Percentiles rank a stretch among this genome's conserved stretches.
phyloP scores from a whole-genome alignment of 176 grass and related monocot species.

The Carex littledalei region DNA sequence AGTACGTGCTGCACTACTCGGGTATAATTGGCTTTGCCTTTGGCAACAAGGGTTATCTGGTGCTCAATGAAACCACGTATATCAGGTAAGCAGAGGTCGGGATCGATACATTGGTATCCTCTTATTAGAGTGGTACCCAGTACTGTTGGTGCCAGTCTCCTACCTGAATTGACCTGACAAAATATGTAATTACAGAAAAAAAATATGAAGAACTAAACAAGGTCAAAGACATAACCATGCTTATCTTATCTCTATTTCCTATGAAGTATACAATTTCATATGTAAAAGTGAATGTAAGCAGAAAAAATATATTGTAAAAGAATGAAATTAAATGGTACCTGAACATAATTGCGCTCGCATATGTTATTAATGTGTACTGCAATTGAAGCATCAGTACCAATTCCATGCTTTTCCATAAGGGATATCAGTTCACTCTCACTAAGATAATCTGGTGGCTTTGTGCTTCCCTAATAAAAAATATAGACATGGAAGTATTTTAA shows the following conservation, averaged over 20 bases:
- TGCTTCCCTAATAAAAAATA: slow-evolving; percentile 56
- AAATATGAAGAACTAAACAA: neutral
- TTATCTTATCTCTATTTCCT: neutral
- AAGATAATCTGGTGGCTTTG: slow-evolving; percentile 85
- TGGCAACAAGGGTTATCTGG: slow-evolving; percentile 89
- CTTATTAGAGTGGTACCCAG: slow-evolving; percentile 87
- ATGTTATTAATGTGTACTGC: slow-evolving; percentile 94
- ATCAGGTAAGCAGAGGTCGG: slow-evolving; percentile 89
- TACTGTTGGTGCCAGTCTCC: slow-evolving; percentile 82
- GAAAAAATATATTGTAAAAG: neutral
- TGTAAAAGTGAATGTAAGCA: neutral
- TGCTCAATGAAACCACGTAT: slow-evolving; percentile 98
- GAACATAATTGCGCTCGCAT: slow-evolving; percentile 90
- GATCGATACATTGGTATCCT: slow-evolving; percentile 97
- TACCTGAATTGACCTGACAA: slow-evolving; percentile 78
- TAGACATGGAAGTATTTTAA: neutral
- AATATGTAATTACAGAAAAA: neutral
- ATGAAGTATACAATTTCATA: neutral
- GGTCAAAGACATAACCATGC: neutral
- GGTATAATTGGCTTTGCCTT: slow-evolving; percentile 74
- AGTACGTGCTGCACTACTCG: slow-evolving; percentile 71
- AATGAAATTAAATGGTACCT: slow-evolving; percentile 48
- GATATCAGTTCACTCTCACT: slow-evolving; percentile 95
- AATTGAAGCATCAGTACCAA: slow-evolving; percentile 98
- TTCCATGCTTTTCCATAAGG: slow-evolving; percentile 96